These are phyloP conservation scores for Trichoderma sp. DNA, from an alignment of 2,329 filamentous ascomycete species.

Conservation along the genomic window DNA sequence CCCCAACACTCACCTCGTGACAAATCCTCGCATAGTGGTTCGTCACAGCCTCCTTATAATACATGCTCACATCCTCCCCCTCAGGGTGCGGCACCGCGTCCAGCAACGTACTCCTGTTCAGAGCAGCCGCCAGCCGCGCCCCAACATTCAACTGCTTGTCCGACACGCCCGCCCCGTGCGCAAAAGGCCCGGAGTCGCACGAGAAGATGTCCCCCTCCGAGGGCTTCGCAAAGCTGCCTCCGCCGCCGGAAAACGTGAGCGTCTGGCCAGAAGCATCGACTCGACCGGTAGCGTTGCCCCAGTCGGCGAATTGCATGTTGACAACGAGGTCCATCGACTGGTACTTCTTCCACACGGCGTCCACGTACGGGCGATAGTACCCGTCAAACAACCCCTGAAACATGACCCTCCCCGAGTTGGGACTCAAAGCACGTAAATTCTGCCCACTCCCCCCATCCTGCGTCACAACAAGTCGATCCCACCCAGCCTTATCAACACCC, in stretches of 20 bases:
- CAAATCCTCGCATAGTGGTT: conserved; percentile 68
- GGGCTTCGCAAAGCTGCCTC: conserved; percentile 49
- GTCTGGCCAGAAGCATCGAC: conserved; percentile 34
- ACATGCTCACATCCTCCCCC: conserved; percentile 45
- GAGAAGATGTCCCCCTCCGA: conserved; percentile 49
- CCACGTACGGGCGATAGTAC: conserved; percentile 51
- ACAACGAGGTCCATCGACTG: conserved; percentile 42
- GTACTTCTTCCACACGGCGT: conserved; percentile 53
- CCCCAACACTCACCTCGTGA: conserved; percentile 57
- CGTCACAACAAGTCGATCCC: conserved; percentile 48
- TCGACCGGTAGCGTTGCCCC: conserved; percentile 47
- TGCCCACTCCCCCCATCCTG: conserved; percentile 29
- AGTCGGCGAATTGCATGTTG: conserved; percentile 50
- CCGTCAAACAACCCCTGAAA: conserved; percentile 44
- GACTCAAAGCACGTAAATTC: conserved; percentile 51
- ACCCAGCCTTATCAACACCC: conserved; percentile 45
- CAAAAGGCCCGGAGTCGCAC: conserved; percentile 58
- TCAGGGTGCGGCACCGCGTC: conserved; percentile 50
- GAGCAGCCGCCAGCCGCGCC: conserved; percentile 70
- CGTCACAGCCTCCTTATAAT: conserved; percentile 54
- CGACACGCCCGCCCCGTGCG: conserved; percentile 38
- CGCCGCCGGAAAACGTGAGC: conserved; percentile 39
- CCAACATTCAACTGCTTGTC: conserved; percentile 60
- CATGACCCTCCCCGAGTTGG: conserved; percentile 48
- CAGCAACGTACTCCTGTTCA: conserved; percentile 71